Conservation (phyloP, 2,329 filamentous ascomycete species). For the Pezicula neosporulosa region DNA sequence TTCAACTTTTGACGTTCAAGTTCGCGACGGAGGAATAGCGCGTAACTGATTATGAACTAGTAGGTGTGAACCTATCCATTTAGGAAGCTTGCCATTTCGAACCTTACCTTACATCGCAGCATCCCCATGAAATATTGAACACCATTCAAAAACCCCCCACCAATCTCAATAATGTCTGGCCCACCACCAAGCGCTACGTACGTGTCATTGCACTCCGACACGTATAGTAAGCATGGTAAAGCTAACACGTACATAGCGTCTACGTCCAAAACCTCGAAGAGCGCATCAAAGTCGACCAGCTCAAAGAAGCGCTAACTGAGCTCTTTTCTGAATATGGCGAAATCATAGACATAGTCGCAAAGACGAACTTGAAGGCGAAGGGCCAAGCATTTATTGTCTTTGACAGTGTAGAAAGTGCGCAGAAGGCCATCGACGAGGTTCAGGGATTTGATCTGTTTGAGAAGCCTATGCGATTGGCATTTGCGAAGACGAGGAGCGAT, state of each 20-base stretch:
- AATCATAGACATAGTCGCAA: constrained; percentile 81
- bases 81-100: too few species aligned
- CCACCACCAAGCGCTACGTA: constrained; percentile 57
- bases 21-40: too few species aligned
- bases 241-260: constrained; percentile 42
- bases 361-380: constrained; percentile 86
- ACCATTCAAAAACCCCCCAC: background rate
- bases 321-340: constrained; percentile 88
- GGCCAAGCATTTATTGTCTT: constrained; percentile 96
- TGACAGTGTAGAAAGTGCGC: constrained; percentile 74
- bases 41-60: too few species aligned
- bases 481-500: constrained; percentile 82
- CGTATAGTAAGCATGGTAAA: constrained; percentile 31
- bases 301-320: constrained; percentile 69
- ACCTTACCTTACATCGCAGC: too few species aligned
- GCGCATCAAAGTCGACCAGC: constrained; percentile 74
- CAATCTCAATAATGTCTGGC: constrained; percentile 3
- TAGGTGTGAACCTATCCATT: too few species aligned
- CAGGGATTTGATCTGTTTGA: constrained; percentile 92
- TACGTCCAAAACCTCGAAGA: constrained; percentile 87
- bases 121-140: background rate
- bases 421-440: constrained; percentile 79
- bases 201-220: constrained; percentile 73
- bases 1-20: too few species aligned
- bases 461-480: constrained; percentile 81